phyloP scores from a whole-genome alignment of 495 filamentous ascomycete genomes.

The Hyphodiscus hymeniophilus region DNA sequence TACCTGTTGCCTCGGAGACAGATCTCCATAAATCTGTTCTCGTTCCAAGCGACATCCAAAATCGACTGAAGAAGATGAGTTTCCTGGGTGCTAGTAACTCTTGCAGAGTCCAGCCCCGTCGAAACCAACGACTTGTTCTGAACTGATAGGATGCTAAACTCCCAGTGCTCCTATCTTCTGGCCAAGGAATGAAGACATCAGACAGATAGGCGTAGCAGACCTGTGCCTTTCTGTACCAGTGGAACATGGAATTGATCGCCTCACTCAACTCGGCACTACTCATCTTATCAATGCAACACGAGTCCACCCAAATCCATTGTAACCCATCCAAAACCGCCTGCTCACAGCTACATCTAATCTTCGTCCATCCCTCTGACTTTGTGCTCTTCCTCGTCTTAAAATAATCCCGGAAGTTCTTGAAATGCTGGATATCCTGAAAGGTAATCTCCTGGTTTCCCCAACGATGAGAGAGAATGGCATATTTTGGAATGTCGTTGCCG shows the following conservation, averaged over 20 bases:
- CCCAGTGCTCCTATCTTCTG: not conserved
- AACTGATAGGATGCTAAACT: not conserved
- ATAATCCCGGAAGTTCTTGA: not conserved
- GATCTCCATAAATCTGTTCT: not conserved
- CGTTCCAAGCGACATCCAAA: not conserved
- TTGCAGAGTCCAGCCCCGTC: not conserved
- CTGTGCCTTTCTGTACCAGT: not conserved
- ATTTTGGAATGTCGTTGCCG: conserved; percentile 6
- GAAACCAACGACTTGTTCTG: not conserved
- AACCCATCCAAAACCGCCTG: not conserved
- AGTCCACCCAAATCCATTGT: conserved; percentile 30
- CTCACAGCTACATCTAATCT: not conserved
- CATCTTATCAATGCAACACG: conserved; percentile 28
- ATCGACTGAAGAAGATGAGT: not conserved
- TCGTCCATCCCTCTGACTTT: conserved; percentile 16
- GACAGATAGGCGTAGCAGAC: not conserved
- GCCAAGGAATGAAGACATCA: not conserved
- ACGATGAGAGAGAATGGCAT: conserved; percentile 15
- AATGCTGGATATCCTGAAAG: not conserved
- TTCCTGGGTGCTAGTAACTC: not conserved
- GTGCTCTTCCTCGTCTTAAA: too few species aligned
- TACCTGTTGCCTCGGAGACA: not conserved
- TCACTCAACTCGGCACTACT: conserved; percentile 23
- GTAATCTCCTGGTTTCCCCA: not conserved
- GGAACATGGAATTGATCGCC: not conserved